Base-by-base conservation (phyloP, 495 filamentous ascomycete genomes). In the Articulospora tetracladia region DNA sequence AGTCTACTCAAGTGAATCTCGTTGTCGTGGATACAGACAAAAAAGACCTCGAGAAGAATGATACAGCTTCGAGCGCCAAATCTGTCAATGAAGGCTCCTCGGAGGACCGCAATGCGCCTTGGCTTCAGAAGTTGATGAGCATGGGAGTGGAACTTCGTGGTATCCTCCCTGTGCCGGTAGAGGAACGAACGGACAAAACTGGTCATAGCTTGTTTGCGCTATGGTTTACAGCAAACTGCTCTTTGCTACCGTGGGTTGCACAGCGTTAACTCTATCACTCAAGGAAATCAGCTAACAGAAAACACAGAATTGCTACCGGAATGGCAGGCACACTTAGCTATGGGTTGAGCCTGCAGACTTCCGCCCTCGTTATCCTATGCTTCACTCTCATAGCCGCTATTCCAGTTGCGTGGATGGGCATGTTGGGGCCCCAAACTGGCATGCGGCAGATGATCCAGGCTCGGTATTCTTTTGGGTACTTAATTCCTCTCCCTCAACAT, bases 381-480 rank as follows among this genome's bases (percentile, higher is more conserved):
- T 83, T 83, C 64, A 78, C 74, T 28, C 64, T 83, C 19, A 22
- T 41, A 12, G 39, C 30, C 32, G 20, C 30, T 41, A 24, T 41
- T 10, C n/a, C 32, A n/a, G 19, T 26, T 25, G 55, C 36, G 11
- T 58, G 28, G 26, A 6, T 47, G 3, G 15, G 19, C 19, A 58
- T 26, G 20, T 27, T 58, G 17, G 55, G 55, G 3, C 55, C 55
- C 15, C 47, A 69, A 3, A 81, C 74, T 6, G 81, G 82, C 13
- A 72, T 83, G 2, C 73, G 78, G 26, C 77, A 82, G 62, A 73
- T 80, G 60, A 76, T 76, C 27, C 74, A 82, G 48, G 69, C 74
- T 28, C 72, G 80, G 4, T 83, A 80, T 64, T 76, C 73, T 63
- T 74, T 84, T 48, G 82, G 79, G n/a, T 75, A n/a, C n/a, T n/a